Conservation (phyloP, 257 asterid genomes). For the Solanum chiquidenum region DNA sequence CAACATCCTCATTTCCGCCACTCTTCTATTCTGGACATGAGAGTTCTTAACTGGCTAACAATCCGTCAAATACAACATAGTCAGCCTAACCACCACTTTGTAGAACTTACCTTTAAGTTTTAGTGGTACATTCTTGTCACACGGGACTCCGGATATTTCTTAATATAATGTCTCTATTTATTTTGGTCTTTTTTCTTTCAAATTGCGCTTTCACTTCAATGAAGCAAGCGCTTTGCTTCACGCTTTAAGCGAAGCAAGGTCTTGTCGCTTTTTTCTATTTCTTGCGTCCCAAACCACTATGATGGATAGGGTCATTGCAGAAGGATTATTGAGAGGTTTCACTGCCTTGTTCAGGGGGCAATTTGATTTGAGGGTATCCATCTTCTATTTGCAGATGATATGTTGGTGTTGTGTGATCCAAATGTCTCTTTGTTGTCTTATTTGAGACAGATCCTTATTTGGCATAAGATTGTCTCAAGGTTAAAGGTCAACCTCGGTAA, state of each 20-base stretch:
- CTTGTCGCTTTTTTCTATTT: neutral
- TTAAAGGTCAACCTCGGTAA: neutral
- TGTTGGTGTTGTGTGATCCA: neutral
- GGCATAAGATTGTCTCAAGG: neutral
- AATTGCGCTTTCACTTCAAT: neutral
- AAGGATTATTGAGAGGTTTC: neutral
- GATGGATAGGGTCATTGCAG: neutral
- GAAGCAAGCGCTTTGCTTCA: neutral
- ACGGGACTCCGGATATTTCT: neutral
- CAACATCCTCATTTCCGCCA: neutral
- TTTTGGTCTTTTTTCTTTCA: neutral
- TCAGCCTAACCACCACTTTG: neutral
- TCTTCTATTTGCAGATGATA: neutral
- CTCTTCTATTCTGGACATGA: neutral
- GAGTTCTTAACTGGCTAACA: neutral
- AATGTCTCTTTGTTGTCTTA: neutral
- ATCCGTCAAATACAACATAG: neutral
- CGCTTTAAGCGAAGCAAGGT: neutral
- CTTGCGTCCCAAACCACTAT: neutral
- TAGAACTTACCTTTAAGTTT: neutral
- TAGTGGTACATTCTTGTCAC: neutral
- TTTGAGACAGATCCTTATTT: neutral
- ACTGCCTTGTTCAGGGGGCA: neutral
- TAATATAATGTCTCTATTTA: neutral
- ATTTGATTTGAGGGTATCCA: neutral